Evolutionary conservation across 108 stramenopile genomes (phyloP).

Genomic region (Cyclotella cryptica): DNA sequence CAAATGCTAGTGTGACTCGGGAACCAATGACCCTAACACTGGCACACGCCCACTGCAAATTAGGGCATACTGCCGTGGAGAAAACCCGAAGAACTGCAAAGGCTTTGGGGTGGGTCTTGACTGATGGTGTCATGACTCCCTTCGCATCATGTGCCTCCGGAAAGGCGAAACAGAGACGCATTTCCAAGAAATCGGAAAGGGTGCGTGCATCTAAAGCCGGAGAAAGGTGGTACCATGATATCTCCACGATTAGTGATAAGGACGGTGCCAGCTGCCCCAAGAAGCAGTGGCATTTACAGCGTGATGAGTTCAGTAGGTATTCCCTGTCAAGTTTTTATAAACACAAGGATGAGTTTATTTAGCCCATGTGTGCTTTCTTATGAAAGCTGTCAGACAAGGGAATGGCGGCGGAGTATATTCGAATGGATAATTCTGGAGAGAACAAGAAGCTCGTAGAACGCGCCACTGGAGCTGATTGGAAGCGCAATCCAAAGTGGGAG

Average conservation of each 20-base stretch:
- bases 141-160: not conserved
- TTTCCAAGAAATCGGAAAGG: not conserved
- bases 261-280: not conserved
- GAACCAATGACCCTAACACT: not conserved
- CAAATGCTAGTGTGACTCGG: not conserved
- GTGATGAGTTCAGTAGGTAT: not conserved
- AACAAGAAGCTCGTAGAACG: not conserved
- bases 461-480: not conserved
- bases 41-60: not conserved
- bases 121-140: not conserved
- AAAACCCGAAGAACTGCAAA: not conserved
- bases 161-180: not conserved
- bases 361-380: not conserved
- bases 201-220: not conserved
- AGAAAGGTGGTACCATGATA: constrained; percentile 1
- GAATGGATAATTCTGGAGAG: not conserved
- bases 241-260: not conserved
- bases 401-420: not conserved
- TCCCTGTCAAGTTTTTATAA: not conserved
- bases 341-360: not conserved
- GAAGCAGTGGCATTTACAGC: not conserved
- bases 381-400: not conserved
- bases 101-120: not conserved
- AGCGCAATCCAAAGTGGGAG: not conserved
- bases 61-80: not conserved